Evolutionary conservation across 176 grass and related monocot species (phyloP).

Genomic region (Melocanna baccifera): DNA sequence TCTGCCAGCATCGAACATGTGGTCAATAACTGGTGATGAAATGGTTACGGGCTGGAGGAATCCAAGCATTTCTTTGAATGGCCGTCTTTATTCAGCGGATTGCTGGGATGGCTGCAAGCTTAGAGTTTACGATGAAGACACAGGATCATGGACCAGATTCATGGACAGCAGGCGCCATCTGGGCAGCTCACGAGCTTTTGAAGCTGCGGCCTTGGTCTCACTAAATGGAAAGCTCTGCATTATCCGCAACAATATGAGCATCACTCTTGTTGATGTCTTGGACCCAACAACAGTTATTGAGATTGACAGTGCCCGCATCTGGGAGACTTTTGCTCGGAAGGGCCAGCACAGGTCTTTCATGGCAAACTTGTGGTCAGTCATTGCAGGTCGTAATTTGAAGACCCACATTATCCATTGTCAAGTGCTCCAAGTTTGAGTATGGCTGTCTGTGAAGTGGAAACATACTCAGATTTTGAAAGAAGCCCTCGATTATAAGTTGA

Average conservation of each 20-base stretch:
- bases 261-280: slow-evolving; percentile 67
- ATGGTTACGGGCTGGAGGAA: slow-evolving; percentile 71
- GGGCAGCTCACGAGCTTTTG: slow-evolving; percentile 57
- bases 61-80: slow-evolving; percentile 65
- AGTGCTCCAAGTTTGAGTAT: slow-evolving; percentile 66
- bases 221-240: slow-evolving; percentile 75
- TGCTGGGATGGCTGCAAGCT: slow-evolving; percentile 91
- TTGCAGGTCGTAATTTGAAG: slow-evolving; percentile 55
- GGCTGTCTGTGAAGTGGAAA: slow-evolving; percentile 4
- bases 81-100: slow-evolving; percentile 60
- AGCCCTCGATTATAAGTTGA: slow-evolving; percentile 14
- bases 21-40: slow-evolving; percentile 54
- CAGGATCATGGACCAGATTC: slow-evolving; percentile 66
- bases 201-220: slow-evolving; percentile 67
- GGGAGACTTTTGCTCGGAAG: slow-evolving; percentile 61
- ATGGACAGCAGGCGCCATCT: slow-evolving; percentile 73
- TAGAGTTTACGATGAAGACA: slow-evolving; percentile 61
- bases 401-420: slow-evolving; percentile 82
- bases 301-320: slow-evolving; percentile 51
- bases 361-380: slow-evolving; percentile 64
- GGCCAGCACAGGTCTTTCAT: slow-evolving; percentile 75
- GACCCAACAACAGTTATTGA: slow-evolving; percentile 46
- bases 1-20: slow-evolving; percentile 55
- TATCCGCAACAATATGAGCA: slow-evolving; percentile 86
- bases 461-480: slow-evolving; percentile 9